Conservation (phyloP, 768 basidiomycete genomes). For the Cystobasidium tubakii region DNA sequence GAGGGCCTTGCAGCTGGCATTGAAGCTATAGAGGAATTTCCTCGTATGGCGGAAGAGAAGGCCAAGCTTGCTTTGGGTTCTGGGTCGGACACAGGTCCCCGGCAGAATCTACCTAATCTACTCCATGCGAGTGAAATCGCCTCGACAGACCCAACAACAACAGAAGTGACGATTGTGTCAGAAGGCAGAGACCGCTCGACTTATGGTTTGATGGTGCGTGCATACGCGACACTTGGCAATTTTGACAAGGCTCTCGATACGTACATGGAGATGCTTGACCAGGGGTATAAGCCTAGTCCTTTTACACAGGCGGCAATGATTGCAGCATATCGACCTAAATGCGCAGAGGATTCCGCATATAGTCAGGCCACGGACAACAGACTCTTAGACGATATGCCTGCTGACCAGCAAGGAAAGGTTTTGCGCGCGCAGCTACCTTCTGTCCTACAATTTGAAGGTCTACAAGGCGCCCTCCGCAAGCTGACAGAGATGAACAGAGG, state of each 20-base stretch:
- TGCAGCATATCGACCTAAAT: conserved; percentile 1
- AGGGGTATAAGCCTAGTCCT: not conserved
- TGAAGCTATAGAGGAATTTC: not conserved
- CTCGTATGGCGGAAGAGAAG: not conserved
- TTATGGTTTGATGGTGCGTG: not conserved
- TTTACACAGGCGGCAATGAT: not conserved
- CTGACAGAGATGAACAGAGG: not conserved
- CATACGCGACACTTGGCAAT: not conserved
- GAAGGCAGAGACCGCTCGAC: not conserved
- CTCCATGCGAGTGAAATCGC: not conserved
- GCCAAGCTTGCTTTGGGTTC: not conserved
- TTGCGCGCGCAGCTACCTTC: not conserved
- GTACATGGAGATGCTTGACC: not conserved
- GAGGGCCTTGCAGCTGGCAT: not conserved
- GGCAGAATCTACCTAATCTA: not conserved
- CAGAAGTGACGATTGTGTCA: not conserved
- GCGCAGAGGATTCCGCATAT: too few relatives aligned
- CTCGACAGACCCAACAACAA: not conserved
- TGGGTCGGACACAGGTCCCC: not conserved
- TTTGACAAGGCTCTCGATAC: conserved; percentile 10
- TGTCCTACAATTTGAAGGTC: not conserved
- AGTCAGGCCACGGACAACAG: too few relatives aligned
- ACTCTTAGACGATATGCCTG: not conserved
- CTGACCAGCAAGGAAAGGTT: not conserved
- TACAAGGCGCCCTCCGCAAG: not conserved